A percentile compares a stretch with the other conserved stretches of the same genome.
phyloP scores from a whole-genome alignment of 495 filamentous ascomycete genomes.

The Hypomontagnella submonticulosa region DNA sequence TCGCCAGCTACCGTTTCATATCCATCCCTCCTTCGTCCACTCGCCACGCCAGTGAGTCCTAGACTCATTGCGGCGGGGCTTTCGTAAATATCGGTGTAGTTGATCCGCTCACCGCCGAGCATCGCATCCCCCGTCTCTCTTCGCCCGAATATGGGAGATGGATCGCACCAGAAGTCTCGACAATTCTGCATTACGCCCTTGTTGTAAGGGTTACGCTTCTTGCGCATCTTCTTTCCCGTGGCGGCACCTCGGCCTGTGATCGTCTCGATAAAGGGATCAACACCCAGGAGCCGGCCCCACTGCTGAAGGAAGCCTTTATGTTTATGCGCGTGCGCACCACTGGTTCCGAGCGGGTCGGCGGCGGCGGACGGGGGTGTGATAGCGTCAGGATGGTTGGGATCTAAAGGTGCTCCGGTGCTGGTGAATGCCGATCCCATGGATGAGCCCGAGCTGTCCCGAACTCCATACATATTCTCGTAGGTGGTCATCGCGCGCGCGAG shows the following conservation, averaged over 20 bases:
- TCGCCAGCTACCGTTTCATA: slow-evolving; percentile 60
- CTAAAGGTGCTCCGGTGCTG: slow-evolving; percentile 78
- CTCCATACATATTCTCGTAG: slow-evolving; percentile 90
- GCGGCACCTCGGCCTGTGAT: slow-evolving; percentile 68
- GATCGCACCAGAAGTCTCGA: slow-evolving; percentile 95
- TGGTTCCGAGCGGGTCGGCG: slow-evolving; percentile 54
- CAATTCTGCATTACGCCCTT: slow-evolving; percentile 85
- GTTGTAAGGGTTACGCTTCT: slow-evolving; percentile 83
- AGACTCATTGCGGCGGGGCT: slow-evolving; percentile 71
- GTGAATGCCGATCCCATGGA: slow-evolving; percentile 82
- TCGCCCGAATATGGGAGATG: slow-evolving; percentile 80
- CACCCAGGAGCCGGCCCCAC: slow-evolving; percentile 84
- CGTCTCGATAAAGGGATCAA: slow-evolving; percentile 92
- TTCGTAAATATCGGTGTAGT: slow-evolving; percentile 93
- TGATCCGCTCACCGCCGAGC: slow-evolving; percentile 80
- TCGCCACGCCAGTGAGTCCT: slow-evolving; percentile 27
- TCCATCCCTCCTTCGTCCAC: slow-evolving; percentile 49
- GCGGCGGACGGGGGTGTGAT: slow-evolving; percentile 53
- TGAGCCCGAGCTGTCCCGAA: slow-evolving; percentile 66
- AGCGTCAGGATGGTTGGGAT: slow-evolving; percentile 52
- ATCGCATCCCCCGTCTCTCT: slow-evolving; percentile 77
- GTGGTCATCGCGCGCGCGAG: slow-evolving; percentile 92
- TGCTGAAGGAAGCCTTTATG: slow-evolving; percentile 75
- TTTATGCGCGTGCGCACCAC: slow-evolving; percentile 59
- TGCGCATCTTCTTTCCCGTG: slow-evolving; percentile 58